phyloP scores from a whole-genome alignment of 257 asterid genomes.

The Marsdenia floribunda region DNA sequence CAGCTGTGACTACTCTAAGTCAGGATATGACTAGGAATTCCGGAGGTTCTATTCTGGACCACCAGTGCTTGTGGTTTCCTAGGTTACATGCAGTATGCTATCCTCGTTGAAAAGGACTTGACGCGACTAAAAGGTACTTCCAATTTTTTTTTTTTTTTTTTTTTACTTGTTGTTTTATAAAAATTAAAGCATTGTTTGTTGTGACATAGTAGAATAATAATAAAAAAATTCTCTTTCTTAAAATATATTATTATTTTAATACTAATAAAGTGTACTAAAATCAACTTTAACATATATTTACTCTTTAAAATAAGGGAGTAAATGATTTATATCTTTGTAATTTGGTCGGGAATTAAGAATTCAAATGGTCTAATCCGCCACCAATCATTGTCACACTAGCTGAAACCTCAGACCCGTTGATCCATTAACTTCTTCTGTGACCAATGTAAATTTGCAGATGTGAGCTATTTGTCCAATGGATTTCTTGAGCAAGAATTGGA shows the following conservation, averaged over 20 bases:
- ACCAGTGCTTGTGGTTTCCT: constrained; percentile 20
- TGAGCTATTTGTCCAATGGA: constrained; percentile 22
- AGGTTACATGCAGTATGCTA: constrained; percentile 13
- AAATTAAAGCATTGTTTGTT: too few species aligned
- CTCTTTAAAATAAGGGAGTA: too few species aligned
- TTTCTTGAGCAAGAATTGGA: constrained; percentile 23
- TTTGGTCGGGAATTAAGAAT: not conserved
- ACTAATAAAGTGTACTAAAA: too few species aligned
- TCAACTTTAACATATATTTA: too few species aligned
- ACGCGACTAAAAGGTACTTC: constrained; percentile 21
- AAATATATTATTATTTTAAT: too few species aligned
- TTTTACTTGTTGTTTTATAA: too few species aligned
- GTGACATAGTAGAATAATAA: too few species aligned
- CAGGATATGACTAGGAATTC: constrained; percentile 27
- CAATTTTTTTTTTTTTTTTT: too few species aligned
- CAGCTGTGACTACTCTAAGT: too few species aligned
- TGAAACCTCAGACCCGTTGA: not conserved
- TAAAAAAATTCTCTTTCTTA: too few species aligned
- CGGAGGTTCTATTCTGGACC: constrained; percentile 24
- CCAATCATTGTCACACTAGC: too few species aligned
- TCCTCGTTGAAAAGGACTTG: constrained; percentile 23
- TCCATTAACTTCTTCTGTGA: not conserved
- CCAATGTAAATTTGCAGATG: constrained; percentile 18
- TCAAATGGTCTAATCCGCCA: not conserved
- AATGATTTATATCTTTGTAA: not conserved